Evolutionary conservation across 192 early-diverging fungal species (phyloP), one percentile per base, ranked within the genome.

Genomic region (Cladochytrium replicatum): DNA sequence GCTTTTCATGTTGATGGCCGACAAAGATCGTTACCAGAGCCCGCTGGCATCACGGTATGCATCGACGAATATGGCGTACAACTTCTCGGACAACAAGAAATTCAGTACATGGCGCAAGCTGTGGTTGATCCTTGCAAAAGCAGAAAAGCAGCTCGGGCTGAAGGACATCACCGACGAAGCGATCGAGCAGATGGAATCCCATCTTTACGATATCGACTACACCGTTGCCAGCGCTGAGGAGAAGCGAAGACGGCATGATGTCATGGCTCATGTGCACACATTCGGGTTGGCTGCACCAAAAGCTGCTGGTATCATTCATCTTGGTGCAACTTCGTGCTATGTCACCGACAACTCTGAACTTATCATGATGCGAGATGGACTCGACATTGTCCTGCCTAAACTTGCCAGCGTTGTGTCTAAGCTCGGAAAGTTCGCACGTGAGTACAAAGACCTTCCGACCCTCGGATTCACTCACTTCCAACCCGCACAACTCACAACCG

Each of bases 191-290:
- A 98, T 98, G 95, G 60, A 83, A 43, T 78, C 67, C 29, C 87
- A 96, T 68, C 43, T 96, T 40, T 60, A 67, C 54, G 81, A 88
- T 57, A 93, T 94, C 59, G 95, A 98, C 69, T 98, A 89, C 63
- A 69, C 60, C 28, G 54, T 91, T 30, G 95, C 91, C 29, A 83
- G 81, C 28, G 80, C 64, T 25, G 95, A 98, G 65, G 95, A 98
- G 58, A 87, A 89, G 76, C 77, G 81, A 44, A 76, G 92, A 11
- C 75, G 95, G 13, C 95, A 98, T 67, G 95, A 98, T 68, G 95
- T 98, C 39, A 98, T 98, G 92, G 92, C 95, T n/a, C 95, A 98
- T 59, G 95, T 98, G 25, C 92, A 98, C 67, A 86, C 92, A 13
- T 90, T 90, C 67, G 87, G 87, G 27, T 57, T 88, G 3, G 88